Base-by-base conservation (phyloP, 164 flowering plant genomes). In the Liriodendron chinense region DNA sequence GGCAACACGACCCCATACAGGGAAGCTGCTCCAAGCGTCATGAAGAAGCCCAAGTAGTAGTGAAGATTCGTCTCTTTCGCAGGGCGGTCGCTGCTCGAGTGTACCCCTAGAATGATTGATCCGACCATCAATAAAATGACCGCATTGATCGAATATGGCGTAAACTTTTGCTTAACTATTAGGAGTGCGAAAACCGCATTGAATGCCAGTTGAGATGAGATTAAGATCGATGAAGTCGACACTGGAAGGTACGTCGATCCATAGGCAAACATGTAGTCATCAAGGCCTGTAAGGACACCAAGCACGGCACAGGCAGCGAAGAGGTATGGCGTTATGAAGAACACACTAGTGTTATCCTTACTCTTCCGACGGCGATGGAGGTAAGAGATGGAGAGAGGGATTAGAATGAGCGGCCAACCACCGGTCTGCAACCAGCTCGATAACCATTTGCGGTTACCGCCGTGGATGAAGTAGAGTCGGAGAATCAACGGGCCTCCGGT, bases 381-480 rank as follows among this genome's bases (percentile, higher is more conserved):
- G 49, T 78, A 75, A n/a, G 74, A 70, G 64, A 68, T 2, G 9
- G 7, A 9, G n/a, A 80, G 69, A n/a, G 92, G 91, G 81, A 89
- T 4, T 25, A 87, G 61, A 10, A 84, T 71, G 70, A 91, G 1
- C 0, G 96, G 96, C 77, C 80, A 90, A 2, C 85, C 94, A 1
- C 59, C 89, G 10, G 91, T 84, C 66, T 87, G 73, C 26, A 89
- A 73, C 78, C 84, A 87, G 78, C 88, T 84, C 1, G 91, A 76
- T 16, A 80, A 59, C 82, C 82, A 80, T 20, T 72, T 48, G n/a
- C 72, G 65, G 2, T 66, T 74, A 7, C 96, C 96, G 34, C 96
- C 96, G 21, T 75, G 85, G 69, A 87, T 7, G 83, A 82, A 91
- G 81, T 91, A 90, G 72, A 87, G 86, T 18, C 93, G 91, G 78